Conservation (phyloP, 768 basidiomycete genomes). For the Boletus subparvulus region DNA sequence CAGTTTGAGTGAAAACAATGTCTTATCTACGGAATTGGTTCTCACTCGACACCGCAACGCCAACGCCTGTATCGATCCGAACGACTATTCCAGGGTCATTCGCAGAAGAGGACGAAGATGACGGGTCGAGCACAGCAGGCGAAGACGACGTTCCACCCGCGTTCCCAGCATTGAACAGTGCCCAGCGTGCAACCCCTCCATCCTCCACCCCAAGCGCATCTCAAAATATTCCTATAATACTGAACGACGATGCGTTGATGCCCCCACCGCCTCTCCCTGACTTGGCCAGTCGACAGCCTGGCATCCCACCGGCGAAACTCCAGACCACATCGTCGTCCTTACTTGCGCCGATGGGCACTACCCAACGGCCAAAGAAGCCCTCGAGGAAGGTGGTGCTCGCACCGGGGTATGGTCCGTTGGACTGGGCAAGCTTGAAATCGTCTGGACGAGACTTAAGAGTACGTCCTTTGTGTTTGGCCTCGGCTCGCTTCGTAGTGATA, state of each 20-base stretch:
- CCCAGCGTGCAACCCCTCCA: slow-evolving; percentile 53
- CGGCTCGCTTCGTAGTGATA: background rate
- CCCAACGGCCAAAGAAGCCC: slow-evolving; percentile 52
- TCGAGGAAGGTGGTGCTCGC: slow-evolving; percentile 86
- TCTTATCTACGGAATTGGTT: slow-evolving; percentile 63
- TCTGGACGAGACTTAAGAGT: slow-evolving; percentile 82
- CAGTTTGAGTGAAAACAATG: background rate
- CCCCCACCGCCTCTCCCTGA: slow-evolving; percentile 47
- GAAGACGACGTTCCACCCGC: slow-evolving; percentile 64
- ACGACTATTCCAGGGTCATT: slow-evolving; percentile 25
- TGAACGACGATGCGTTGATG: slow-evolving; percentile 53
- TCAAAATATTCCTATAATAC: slow-evolving; percentile 26
- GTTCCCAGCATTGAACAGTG: slow-evolving; percentile 71
- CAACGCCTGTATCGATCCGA: background rate
- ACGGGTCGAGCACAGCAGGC: slow-evolving; percentile 41
- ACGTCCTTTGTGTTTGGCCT: slow-evolving; percentile 19
- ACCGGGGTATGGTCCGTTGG: slow-evolving; percentile 88
- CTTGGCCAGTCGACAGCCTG: slow-evolving; percentile 37
- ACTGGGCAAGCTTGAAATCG: slow-evolving; percentile 88
- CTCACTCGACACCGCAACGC: slow-evolving; percentile 31
- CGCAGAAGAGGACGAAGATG: slow-evolving; percentile 32
- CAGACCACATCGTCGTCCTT: slow-evolving; percentile 42
- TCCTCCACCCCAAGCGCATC: background rate
- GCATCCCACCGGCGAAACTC: slow-evolving; percentile 25
- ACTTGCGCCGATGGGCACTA: slow-evolving; percentile 61